A percentile compares a stretch with the other conserved stretches of the same genome.
Conservation (phyloP, 1,139 yeast genomes). For the Taphrina confusa region DNA sequence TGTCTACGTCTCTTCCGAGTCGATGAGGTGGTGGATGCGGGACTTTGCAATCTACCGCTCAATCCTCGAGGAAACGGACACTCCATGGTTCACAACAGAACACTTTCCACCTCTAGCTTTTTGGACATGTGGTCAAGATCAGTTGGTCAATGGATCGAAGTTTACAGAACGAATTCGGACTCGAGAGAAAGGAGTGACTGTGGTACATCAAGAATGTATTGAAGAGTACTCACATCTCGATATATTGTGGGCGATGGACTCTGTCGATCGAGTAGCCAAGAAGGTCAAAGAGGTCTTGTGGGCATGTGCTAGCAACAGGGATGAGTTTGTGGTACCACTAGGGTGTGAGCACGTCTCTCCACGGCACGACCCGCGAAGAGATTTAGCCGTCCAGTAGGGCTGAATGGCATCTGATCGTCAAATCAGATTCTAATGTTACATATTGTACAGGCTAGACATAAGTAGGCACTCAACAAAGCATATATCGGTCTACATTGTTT, state of each 20-base stretch:
- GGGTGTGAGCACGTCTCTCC: conserved; percentile 5
- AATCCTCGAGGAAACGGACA: conserved; percentile 52
- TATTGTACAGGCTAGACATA: too few relatives aligned
- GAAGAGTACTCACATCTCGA: conserved; percentile 79
- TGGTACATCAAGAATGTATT: conserved; percentile 49
- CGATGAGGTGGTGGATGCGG: conserved; percentile 86
- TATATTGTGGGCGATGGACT: conserved; percentile 85
- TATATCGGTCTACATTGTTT: too few relatives aligned
- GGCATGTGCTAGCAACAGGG: conserved; percentile 34
- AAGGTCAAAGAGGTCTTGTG: conserved; percentile 49
- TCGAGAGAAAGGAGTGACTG: conserved; percentile 51
- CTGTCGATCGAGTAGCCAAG: conserved; percentile 54
- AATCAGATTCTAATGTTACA: too few relatives aligned
- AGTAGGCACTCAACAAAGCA: too few relatives aligned
- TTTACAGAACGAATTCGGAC: conserved; percentile 55
- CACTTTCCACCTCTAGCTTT: conserved; percentile 57
- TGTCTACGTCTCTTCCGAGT: conserved; percentile 70
- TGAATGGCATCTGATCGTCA: too few relatives aligned
- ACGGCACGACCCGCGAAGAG: conserved; percentile 10
- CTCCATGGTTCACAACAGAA: conserved; percentile 58
- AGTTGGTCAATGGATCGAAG: conserved; percentile 64
- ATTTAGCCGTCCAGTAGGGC: too few relatives aligned
- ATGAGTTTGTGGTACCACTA: conserved; percentile 6
- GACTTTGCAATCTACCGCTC: conserved; percentile 57
- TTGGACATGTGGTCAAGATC: conserved; percentile 64